Percentiles rank a stretch among this genome's conserved stretches.
Conservation (phyloP, 345 rosid species). For the Euphorbia lathyris region DNA sequence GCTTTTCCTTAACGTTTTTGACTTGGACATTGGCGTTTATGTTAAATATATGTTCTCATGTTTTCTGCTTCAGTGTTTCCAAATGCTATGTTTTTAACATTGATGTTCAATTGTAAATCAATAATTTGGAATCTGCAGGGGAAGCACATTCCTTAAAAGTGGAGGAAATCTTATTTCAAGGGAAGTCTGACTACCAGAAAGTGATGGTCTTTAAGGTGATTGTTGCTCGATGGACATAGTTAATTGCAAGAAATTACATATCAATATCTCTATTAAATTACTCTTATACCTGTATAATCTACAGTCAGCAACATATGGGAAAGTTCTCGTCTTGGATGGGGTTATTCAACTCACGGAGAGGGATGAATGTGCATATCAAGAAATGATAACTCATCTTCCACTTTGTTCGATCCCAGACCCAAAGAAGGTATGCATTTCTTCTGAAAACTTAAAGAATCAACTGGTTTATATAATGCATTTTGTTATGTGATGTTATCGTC, state of each 20-base stretch:
- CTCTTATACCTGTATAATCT: neutral
- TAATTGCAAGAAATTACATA: neutral
- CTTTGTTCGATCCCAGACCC: constrained; percentile 88
- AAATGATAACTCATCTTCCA: constrained; percentile 97
- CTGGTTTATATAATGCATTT: neutral
- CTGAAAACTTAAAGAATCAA: neutral
- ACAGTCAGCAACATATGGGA: constrained; percentile 93
- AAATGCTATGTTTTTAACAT: neutral
- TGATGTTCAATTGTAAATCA: neutral
- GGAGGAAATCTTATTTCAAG: constrained; percentile 74
- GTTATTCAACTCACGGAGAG: constrained; percentile 95
- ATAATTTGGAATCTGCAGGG: constrained; percentile 43
- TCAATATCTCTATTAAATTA: neutral
- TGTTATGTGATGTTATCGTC: neutral
- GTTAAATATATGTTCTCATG: neutral
- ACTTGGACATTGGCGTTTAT: neutral
- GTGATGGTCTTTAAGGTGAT: constrained; percentile 90
- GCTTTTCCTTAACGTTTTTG: neutral
- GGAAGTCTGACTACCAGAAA: constrained; percentile 84
- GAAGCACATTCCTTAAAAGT: constrained; percentile 96
- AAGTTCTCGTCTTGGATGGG: constrained; percentile 92
- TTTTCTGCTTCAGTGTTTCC: neutral
- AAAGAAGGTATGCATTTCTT: constrained; percentile 52
- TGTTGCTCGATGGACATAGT: neutral
- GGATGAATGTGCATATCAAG: constrained; percentile 98